Percentiles rank a stretch among this genome's conserved stretches.
Conservation (phyloP, 2,329 filamentous ascomycete genomes). For the Xylogone sp. region DNA sequence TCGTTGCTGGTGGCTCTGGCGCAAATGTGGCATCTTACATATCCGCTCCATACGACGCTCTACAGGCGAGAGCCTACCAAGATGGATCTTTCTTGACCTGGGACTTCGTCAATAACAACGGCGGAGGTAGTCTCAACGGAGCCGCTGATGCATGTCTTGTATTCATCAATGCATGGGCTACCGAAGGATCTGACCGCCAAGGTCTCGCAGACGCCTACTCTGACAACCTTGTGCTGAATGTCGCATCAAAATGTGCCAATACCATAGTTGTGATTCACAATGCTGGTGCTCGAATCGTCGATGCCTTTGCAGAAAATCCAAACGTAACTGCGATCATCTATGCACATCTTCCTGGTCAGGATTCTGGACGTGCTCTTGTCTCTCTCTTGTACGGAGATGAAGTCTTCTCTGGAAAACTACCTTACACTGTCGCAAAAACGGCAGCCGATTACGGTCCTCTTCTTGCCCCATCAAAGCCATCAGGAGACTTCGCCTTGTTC, state of each 20-base stretch:
- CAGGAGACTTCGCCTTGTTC: conserved; percentile 50
- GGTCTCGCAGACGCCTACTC: conserved; percentile 57
- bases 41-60: conserved; percentile 51
- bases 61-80: conserved; percentile 45
- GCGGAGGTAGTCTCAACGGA: conserved; percentile 38
- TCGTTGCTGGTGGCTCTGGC: conserved; percentile 43
- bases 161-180: conserved; percentile 64
- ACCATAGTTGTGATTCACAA: conserved; percentile 67
- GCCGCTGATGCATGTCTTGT: conserved; percentile 62
- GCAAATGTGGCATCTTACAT: conserved; percentile 44
- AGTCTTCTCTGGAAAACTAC: conserved; percentile 40
- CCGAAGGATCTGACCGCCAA: conserved; percentile 66
- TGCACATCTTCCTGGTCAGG: conserved; percentile 57
- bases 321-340: conserved; percentile 60
- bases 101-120: conserved; percentile 49
- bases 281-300: conserved; percentile 54
- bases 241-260: conserved; percentile 32
- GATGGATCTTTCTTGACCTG: conserved; percentile 56
- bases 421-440: conserved; percentile 56
- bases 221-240: neutral
- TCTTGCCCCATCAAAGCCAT: conserved; percentile 29
- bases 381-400: conserved; percentile 58
- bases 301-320: conserved; percentile 49
- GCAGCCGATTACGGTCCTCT: conserved; percentile 47
- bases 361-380: conserved; percentile 56